A percentile compares a stretch with the other conserved stretches of the same genome.
Evolutionary conservation across 495 filamentous ascomycete species (phyloP).

Genomic region (Podospora fimiseda): DNA sequence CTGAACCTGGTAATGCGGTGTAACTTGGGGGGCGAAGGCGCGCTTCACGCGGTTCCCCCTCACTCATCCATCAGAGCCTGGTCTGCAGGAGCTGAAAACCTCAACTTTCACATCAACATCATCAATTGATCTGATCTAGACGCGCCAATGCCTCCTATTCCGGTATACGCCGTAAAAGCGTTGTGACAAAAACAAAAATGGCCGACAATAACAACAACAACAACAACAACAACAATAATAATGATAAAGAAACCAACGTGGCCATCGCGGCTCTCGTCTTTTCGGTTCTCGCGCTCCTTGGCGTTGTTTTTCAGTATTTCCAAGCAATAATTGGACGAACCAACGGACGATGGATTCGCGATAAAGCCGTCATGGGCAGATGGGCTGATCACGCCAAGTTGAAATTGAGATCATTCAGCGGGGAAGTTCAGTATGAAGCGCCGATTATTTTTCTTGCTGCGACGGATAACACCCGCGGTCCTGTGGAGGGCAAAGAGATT

Average conservation of each 20-base stretch:
- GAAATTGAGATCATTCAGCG: conserved; percentile 29
- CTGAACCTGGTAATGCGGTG: too few species aligned
- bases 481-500: conserved; percentile 20
- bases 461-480: conserved; percentile 29
- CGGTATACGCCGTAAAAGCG: neutral
- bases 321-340: conserved; percentile 13
- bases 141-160: neutral
- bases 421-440: conserved; percentile 38
- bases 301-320: conserved; percentile 11
- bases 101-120: neutral
- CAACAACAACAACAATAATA: neutral
- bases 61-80: too few species aligned
- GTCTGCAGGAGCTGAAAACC: neutral
- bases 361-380: conserved; percentile 28
- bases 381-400: conserved; percentile 32
- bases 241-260: neutral
- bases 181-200: neutral
- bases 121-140: neutral
- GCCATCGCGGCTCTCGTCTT: conserved; percentile 20
- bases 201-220: neutral
- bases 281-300: conserved; percentile 15
- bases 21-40: too few species aligned
- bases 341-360: conserved; percentile 15
- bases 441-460: conserved; percentile 37
- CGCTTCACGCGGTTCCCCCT: too few species aligned